Evolutionary conservation across 2,329 filamentous ascomycete genomes (phyloP).

Genomic region (Colletotrichum neosansevieriae): DNA sequence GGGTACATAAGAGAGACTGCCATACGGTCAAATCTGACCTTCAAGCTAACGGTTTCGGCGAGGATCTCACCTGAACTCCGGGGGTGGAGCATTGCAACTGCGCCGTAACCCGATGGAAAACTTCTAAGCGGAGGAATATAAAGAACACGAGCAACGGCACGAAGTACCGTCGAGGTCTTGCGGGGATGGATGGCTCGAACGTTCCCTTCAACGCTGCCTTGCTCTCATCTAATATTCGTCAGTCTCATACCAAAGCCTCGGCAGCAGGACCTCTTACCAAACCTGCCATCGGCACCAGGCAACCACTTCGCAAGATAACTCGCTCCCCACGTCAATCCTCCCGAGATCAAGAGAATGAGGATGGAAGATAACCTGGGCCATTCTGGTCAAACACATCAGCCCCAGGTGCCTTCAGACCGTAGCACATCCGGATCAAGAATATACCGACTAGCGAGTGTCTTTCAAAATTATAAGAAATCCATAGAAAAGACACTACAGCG

Average conservation of each 20-base stretch:
- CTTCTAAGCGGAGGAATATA: conserved; percentile 61
- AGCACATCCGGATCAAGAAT: conserved; percentile 21
- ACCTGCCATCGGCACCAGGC: conserved; percentile 60
- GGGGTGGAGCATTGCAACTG: conserved; percentile 64
- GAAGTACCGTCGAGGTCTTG: conserved; percentile 61
- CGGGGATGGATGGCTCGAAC: conserved; percentile 52
- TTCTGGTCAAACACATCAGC: conserved; percentile 49
- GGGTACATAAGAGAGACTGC: conserved; percentile 60
- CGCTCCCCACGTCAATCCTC: conserved; percentile 54
- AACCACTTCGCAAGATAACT: conserved; percentile 60
- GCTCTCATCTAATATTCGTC: conserved; percentile 31
- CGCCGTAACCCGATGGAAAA: conserved; percentile 59
- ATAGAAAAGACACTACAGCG: conserved; percentile 61
- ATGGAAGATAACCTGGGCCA: conserved; percentile 62
- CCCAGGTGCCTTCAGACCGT: neutral
- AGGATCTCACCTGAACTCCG: conserved; percentile 59
- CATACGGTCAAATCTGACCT: neutral
- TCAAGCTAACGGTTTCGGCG: too few species aligned
- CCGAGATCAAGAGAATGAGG: conserved; percentile 60
- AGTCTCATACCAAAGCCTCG: neutral
- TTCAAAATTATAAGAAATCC: conserved; percentile 60
- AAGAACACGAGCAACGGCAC: conserved; percentile 57
- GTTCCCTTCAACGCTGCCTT: conserved; percentile 13
- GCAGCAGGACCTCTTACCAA: conserved; percentile 47
- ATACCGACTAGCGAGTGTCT: conserved; percentile 63